Percentiles rank a stretch among this genome's conserved stretches.
These are phyloP conservation scores for Geotrichum macrosporum DNA, from an alignment of 1,139 yeast species.

Conservation along the genomic window DNA sequence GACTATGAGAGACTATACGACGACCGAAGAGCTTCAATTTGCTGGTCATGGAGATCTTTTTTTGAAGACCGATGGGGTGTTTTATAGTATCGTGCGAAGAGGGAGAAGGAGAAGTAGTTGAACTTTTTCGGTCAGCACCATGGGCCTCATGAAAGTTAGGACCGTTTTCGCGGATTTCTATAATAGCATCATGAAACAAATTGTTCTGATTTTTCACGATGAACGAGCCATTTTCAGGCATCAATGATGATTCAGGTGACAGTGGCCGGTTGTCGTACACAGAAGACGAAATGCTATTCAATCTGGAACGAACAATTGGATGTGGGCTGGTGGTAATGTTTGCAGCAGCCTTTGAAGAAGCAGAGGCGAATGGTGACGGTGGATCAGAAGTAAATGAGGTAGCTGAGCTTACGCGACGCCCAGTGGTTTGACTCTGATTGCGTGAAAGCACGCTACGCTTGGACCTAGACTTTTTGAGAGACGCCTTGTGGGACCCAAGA, in stretches of 20 bases:
- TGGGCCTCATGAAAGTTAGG: neutral
- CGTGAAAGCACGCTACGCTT: neutral
- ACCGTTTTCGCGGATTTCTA: neutral
- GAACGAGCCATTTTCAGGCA: neutral
- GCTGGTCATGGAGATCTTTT: constrained; percentile 2
- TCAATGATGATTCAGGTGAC: constrained; percentile 1
- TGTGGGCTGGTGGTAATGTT: too few relatives aligned
- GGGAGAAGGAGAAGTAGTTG: neutral
- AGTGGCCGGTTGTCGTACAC: neutral
- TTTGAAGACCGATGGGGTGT: neutral
- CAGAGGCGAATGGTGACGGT: neutral
- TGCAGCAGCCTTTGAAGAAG: neutral
- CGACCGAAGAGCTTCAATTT: constrained; percentile 8
- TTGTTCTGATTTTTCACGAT: neutral
- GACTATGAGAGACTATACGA: constrained; percentile 1
- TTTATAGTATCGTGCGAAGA: neutral
- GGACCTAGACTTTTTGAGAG: neutral
- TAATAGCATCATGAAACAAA: neutral
- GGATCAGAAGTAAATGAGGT: neutral
- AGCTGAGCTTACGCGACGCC: neutral
- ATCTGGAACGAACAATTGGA: neutral
- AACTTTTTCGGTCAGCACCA: neutral
- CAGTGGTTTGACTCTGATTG: neutral
- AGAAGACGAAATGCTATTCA: neutral
- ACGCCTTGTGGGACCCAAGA: neutral